Base-by-base conservation (phyloP, 495 filamentous ascomycete genomes). In the Talaromyces trachyspermus region DNA sequence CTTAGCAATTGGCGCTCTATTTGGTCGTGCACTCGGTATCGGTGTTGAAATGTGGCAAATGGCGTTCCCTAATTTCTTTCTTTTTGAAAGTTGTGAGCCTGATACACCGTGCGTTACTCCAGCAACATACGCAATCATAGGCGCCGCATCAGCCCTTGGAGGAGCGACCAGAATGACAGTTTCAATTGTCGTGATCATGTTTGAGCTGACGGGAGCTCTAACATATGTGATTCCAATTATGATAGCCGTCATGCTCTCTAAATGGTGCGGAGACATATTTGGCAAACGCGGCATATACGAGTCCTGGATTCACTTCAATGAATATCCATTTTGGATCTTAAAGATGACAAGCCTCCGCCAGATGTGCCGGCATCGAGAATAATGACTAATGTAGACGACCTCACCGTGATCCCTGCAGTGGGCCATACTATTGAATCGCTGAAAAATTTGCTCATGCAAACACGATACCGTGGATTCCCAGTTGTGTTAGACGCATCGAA, bases 121-220 rank as follows among this genome's bases (percentile, higher is more conserved):
- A 1, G 94, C 92, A 2, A 86, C 89, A 5, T 98, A 97, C 60
- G 92, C 92, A 40, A 94, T 97, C 57, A 89, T 98, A 54, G 92
- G 94, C 24, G 92, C 92, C 2, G 91, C 94, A n/a, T 89, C 94
- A 17, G 85, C 90, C 2, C 79, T 98, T 3, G 89, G 84, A n/a
- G 92, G 92, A 39, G 88, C 92, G n/a, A 97, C 91, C 20, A 81
- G 92, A 54, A 96, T 98, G 86, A 98, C 92, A 9, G 73, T 84
- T 11, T 96, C 91, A 9, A 95, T 98, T 56, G 92, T 97, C 2
- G 92, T 97, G 52, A 97, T 98, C 66, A 97, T 95, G 88, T 98
- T 97, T 54, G 92, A 98, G 66, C 80, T 98, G 22, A 98, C 92
- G 0, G 92, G 92, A 20, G 94, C 92, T 0, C 71, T 98, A 11